Percentiles rank a stretch among this genome's conserved stretches.
Evolutionary conservation across 2,329 filamentous ascomycete species (phyloP).

Genomic region (Cercospora sojina): DNA sequence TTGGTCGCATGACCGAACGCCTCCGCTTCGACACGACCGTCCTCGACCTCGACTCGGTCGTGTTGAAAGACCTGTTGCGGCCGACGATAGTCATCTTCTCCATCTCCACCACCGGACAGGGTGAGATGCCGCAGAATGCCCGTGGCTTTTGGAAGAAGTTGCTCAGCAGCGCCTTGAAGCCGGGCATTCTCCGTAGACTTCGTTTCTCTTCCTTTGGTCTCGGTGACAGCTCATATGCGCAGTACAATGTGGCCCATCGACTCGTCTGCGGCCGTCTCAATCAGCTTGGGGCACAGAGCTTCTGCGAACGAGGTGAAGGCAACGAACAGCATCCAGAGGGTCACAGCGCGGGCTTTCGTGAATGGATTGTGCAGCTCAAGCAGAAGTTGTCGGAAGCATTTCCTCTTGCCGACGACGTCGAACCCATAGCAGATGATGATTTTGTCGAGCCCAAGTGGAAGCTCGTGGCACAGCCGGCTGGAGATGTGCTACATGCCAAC

Average conservation of each 20-base stretch:
- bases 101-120: slow-evolving; percentile 90
- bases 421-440: slow-evolving; percentile 70
- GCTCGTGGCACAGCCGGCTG: slow-evolving; percentile 38
- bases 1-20: slow-evolving; percentile 71
- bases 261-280: slow-evolving; percentile 81
- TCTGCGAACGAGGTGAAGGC: slow-evolving; percentile 78
- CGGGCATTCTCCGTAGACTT: slow-evolving; percentile 65
- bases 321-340: slow-evolving; percentile 94
- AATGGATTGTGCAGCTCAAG: slow-evolving; percentile 56
- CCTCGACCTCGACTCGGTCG: slow-evolving; percentile 72
- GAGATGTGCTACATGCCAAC: background rate
- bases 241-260: slow-evolving; percentile 88
- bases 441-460: slow-evolving; percentile 75
- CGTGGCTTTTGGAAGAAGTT: slow-evolving; percentile 81
- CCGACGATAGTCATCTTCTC: slow-evolving; percentile 69
- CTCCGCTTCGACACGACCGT: slow-evolving; percentile 75
- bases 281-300: slow-evolving; percentile 76
- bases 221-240: slow-evolving; percentile 90
- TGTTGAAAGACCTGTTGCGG: slow-evolving; percentile 54
- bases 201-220: slow-evolving; percentile 85
- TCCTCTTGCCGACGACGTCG: slow-evolving; percentile 65
- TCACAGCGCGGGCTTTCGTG: slow-evolving; percentile 50
- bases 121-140: slow-evolving; percentile 84
- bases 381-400: slow-evolving; percentile 64
- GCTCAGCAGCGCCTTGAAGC: slow-evolving; percentile 72